These are phyloP conservation scores for Cyberlindnera mycetangii DNA, from an alignment of 805 yeast species.

Conservation along the genomic window DNA sequence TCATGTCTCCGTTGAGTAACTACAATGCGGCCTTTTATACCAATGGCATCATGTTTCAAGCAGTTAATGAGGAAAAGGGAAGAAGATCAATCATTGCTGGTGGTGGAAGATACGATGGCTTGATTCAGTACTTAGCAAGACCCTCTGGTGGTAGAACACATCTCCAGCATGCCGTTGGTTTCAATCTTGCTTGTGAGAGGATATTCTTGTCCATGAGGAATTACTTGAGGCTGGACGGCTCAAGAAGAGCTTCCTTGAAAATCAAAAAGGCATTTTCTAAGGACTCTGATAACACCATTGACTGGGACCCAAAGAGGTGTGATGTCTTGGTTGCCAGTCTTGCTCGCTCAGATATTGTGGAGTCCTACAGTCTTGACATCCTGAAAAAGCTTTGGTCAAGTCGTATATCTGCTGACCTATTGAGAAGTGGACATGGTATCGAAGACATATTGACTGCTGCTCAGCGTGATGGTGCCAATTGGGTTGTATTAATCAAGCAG, in stretches of 20 bases:
- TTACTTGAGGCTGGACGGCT: conserved; percentile 38
- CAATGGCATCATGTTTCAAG: conserved; percentile 87
- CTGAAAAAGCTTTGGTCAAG: conserved; percentile 66
- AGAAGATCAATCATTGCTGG: conserved; percentile 59
- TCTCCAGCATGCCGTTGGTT: conserved; percentile 73
- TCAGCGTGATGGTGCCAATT: conserved; percentile 63
- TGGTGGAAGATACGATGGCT: conserved; percentile 89
- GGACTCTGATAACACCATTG: conserved; percentile 33
- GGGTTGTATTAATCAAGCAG: conserved; percentile 78
- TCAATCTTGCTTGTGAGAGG: conserved; percentile 74
- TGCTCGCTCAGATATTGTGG: conserved; percentile 47
- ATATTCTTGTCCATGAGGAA: conserved; percentile 50
- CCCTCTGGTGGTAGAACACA: conserved; percentile 37
- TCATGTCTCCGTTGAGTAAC: conserved; percentile 78
- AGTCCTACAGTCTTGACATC: conserved; percentile 61
- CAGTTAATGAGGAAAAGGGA: conserved; percentile 59
- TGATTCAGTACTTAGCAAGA: conserved; percentile 66
- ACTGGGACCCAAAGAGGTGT: conserved; percentile 64
- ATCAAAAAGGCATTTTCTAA: conserved; percentile 34
- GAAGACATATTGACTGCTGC: conserved; percentile 72
- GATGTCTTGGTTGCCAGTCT: conserved; percentile 78
- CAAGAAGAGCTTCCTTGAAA: conserved; percentile 26
- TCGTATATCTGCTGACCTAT: conserved; percentile 76
- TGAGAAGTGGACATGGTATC: conserved; percentile 41
- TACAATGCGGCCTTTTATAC: conserved; percentile 77